phyloP scores from a whole-genome alignment of 2,329 filamentous ascomycete genomes.

The Juglanconis sp. region DNA sequence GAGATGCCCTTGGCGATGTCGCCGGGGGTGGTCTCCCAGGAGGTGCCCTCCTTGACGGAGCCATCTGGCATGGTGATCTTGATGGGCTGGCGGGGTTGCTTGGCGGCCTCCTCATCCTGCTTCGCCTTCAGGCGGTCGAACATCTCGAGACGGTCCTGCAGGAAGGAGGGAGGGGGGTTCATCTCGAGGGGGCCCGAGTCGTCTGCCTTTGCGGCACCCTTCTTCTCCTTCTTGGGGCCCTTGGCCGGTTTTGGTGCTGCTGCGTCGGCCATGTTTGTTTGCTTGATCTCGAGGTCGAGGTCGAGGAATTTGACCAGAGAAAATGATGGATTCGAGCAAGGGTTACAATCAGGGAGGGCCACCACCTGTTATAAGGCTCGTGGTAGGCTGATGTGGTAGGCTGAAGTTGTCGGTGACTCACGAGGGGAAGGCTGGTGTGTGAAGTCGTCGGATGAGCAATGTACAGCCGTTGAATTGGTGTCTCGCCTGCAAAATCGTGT shows the following conservation, averaged over 20 bases:
- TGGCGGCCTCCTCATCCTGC: conserved; percentile 71
- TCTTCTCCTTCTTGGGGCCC: conserved; percentile 50
- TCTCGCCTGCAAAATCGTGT: too few relatives aligned
- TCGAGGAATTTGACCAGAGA: neutral
- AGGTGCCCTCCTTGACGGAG: conserved; percentile 67
- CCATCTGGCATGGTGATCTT: conserved; percentile 72
- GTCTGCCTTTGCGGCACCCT: conserved; percentile 33
- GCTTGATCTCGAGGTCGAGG: too few relatives aligned
- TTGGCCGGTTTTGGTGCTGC: conserved; percentile 26
- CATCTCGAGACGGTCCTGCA: conserved; percentile 78
- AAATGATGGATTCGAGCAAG: neutral
- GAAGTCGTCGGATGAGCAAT: too few relatives aligned
- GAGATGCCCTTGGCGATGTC: conserved; percentile 75
- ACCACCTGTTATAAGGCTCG: neutral
- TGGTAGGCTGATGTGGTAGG: neutral
- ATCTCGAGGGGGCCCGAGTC: conserved; percentile 44
- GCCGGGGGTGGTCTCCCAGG: conserved; percentile 88
- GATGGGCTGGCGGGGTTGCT: conserved; percentile 71
- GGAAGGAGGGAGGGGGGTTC: conserved; percentile 65
- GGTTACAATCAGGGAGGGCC: neutral
- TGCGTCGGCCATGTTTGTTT: conserved; percentile 12
- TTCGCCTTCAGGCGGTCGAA: conserved; percentile 87
- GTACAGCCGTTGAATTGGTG: too few relatives aligned
- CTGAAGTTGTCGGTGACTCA: conserved; percentile 7
- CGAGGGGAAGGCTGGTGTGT: too few relatives aligned